Evolutionary conservation across 2,329 filamentous ascomycete species (phyloP).

Genomic region (Talaromyces verruculosus): DNA sequence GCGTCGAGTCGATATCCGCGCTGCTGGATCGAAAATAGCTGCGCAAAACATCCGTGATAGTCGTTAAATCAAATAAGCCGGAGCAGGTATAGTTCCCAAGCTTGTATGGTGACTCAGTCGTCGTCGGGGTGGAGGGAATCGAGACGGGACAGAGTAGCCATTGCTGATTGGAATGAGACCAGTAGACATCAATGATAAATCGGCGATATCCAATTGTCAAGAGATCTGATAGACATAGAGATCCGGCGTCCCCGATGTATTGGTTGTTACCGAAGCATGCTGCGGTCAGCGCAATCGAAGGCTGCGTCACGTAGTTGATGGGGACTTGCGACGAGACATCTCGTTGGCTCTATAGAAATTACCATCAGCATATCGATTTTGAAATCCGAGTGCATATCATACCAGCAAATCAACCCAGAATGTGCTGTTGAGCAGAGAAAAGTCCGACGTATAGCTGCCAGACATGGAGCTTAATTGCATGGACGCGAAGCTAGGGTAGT

Average conservation of each 20-base stretch:
- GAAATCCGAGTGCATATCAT: neutral
- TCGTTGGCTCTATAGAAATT: constrained; percentile 44
- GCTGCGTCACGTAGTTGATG: constrained; percentile 61
- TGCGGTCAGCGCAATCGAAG: constrained; percentile 57
- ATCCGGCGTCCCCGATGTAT: constrained; percentile 55
- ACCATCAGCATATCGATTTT: neutral
- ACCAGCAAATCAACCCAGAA: constrained; percentile 22
- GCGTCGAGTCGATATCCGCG: constrained; percentile 55
- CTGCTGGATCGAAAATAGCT: constrained; percentile 56
- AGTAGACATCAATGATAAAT: constrained; percentile 62
- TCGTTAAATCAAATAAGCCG: constrained; percentile 50
- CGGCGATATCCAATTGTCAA: constrained; percentile 60
- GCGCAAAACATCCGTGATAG: constrained; percentile 52
- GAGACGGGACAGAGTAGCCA: constrained; percentile 64
- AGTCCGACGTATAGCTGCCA: constrained; percentile 18
- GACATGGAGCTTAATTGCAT: constrained; percentile 16
- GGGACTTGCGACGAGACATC: constrained; percentile 61
- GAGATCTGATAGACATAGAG: constrained; percentile 63
- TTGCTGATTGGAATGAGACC: constrained; percentile 54
- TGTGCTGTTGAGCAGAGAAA: constrained; percentile 18
- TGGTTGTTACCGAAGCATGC: constrained; percentile 58
- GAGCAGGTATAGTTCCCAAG: constrained; percentile 60
- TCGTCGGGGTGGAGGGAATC: constrained; percentile 40
- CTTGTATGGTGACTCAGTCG: constrained; percentile 40
- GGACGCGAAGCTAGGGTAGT: neutral